Evolutionary conservation across 2,329 filamentous ascomycete species (phyloP).

Genomic region (Juglanconis juglandina): DNA sequence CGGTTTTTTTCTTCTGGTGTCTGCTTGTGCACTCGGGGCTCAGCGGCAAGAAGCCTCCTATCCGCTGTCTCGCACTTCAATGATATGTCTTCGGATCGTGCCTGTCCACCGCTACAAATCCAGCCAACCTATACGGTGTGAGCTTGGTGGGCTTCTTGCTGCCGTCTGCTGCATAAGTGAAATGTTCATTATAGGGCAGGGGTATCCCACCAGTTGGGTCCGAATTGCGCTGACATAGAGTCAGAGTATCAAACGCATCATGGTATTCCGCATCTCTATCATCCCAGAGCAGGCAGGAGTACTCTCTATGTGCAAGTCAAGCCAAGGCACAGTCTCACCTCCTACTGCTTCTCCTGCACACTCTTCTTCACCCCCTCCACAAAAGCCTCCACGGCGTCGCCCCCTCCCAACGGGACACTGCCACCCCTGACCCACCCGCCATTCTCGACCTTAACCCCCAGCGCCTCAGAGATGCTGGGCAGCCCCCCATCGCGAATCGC

Average conservation of each 20-base stretch:
- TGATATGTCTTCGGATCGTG: no score
- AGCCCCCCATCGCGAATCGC: slow-evolving; percentile 87
- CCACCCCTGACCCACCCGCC: slow-evolving; percentile 77
- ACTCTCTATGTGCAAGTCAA: background rate
- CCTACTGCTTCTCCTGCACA: slow-evolving; percentile 55
- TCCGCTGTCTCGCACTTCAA: no score
- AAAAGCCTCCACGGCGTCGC: slow-evolving; percentile 86
- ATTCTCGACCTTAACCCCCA: slow-evolving; percentile 76
- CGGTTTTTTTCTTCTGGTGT: no score
- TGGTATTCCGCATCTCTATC: background rate
- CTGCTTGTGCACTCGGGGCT: no score
- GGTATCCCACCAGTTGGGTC: background rate
- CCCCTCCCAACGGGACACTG: slow-evolving; percentile 80
- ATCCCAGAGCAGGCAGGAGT: background rate
- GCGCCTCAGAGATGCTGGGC: slow-evolving; percentile 82
- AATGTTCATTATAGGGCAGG: background rate
- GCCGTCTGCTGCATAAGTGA: background rate
- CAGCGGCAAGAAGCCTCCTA: no score
- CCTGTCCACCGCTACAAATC: no score
- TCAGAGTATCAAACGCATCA: background rate
- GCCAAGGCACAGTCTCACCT: background rate
- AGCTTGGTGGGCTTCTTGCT: background rate
- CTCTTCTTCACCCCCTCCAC: slow-evolving; percentile 82
- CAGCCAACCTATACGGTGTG: no score
- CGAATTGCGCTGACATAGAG: background rate